Evolutionary conservation across 257 asterid species (phyloP).

Genomic region (Cruciata laevipes): DNA sequence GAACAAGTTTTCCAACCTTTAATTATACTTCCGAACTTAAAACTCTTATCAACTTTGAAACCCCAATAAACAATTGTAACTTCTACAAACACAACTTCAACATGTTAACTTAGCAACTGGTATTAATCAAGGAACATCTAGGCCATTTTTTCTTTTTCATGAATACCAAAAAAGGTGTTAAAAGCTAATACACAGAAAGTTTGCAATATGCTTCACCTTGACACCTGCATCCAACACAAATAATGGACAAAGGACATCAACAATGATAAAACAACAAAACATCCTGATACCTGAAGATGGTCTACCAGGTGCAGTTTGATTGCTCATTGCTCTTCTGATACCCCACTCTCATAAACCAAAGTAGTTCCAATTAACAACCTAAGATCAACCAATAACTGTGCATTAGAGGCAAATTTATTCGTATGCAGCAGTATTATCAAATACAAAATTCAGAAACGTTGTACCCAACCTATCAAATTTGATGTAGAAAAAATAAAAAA

Average conservation of each 20-base stretch:
- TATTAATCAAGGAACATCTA: background rate
- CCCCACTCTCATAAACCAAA: conserved; percentile 37
- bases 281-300: conserved; percentile 46
- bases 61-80: background rate
- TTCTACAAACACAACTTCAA: background rate
- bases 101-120: background rate
- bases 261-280: background rate
- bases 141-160: background rate
- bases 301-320: conserved; percentile 38
- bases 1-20: background rate
- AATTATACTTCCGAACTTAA: no score
- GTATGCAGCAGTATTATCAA: background rate
- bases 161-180: background rate
- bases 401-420: background rate
- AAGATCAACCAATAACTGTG: background rate
- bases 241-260: background rate
- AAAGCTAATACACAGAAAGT: background rate
- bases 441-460: conserved; percentile 1
- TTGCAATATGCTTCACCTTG: background rate
- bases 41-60: background rate
- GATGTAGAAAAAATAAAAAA: background rate
- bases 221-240: background rate
- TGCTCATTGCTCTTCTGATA: conserved; percentile 46
- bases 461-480: conserved; percentile 6
- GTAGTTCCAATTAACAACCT: conserved; percentile 16